A percentile compares a stretch with the other conserved stretches of the same genome.
Evolutionary conservation across 331 rosid genomes (phyloP).

Genomic region (Cucumis variabilis): DNA sequence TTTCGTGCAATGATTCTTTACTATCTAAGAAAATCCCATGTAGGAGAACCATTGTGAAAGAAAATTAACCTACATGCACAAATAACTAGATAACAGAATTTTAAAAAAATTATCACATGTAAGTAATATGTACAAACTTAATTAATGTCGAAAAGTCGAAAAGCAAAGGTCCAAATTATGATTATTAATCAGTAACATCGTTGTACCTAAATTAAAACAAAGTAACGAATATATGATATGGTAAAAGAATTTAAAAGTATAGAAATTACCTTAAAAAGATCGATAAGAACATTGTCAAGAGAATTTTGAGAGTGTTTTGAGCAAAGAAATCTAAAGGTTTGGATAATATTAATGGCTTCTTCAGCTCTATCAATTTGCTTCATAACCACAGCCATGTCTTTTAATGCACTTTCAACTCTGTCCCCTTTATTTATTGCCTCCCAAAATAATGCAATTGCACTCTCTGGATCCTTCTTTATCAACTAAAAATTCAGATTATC

Average conservation of each 20-base stretch:
- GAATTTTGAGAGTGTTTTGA: constrained; percentile 60
- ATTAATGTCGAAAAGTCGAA: too few species aligned
- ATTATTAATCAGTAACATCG: too few species aligned
- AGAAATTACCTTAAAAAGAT: constrained; percentile 46
- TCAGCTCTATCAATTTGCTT: constrained; percentile 51
- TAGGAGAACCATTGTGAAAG: too few species aligned
- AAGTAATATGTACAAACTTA: too few species aligned
- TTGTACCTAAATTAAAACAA: too few species aligned
- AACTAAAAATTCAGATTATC: constrained; percentile 34
- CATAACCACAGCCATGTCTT: constrained; percentile 67
- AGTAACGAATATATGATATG: too few species aligned
- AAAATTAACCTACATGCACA: too few species aligned
- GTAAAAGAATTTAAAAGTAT: background rate
- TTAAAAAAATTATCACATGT: too few species aligned
- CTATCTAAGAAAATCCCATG: too few species aligned
- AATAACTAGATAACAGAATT: too few species aligned
- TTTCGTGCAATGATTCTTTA: too few species aligned
- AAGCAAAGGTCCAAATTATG: too few species aligned
- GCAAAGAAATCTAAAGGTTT: constrained; percentile 52
- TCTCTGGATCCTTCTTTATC: constrained; percentile 53
- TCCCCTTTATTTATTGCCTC: constrained; percentile 57
- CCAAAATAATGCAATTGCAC: constrained; percentile 54
- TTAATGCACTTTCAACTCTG: constrained; percentile 62
- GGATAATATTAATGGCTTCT: constrained; percentile 56
- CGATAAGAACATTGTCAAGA: constrained; percentile 60